A percentile compares a stretch with the other conserved stretches of the same genome.
Evolutionary conservation across 2,329 filamentous ascomycete genomes (phyloP).

Genomic region (Aspergillus transmontanensis): DNA sequence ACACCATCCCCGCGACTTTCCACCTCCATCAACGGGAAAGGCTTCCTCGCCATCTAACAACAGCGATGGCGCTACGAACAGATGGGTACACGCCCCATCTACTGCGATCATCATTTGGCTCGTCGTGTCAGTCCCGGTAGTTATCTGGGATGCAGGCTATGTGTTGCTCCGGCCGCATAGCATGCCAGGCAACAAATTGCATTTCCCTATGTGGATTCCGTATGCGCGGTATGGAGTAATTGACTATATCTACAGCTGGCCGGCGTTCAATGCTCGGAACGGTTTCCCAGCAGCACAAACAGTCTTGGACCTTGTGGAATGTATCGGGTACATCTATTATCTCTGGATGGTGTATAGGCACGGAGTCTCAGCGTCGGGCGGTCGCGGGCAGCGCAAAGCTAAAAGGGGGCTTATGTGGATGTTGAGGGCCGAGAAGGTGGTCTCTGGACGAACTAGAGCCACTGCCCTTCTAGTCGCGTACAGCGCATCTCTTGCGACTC

Average conservation of each 20-base stretch:
- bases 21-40: constrained; percentile 33
- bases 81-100: constrained; percentile 62
- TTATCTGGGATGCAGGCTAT: constrained; percentile 80
- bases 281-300: constrained; percentile 81
- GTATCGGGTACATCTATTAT: constrained; percentile 64
- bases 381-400: constrained; percentile 29
- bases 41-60: constrained; percentile 26
- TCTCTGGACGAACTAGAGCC: constrained; percentile 56
- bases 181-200: constrained; percentile 75
- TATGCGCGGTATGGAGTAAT: constrained; percentile 80
- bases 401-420: constrained; percentile 44
- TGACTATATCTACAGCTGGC: constrained; percentile 80
- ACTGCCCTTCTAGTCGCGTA: constrained; percentile 62
- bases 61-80: constrained; percentile 23
- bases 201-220: constrained; percentile 72
- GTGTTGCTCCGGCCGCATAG: constrained; percentile 77
- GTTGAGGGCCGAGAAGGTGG: constrained; percentile 52
- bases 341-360: constrained; percentile 55
- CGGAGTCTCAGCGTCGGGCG: constrained; percentile 36
- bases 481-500: constrained; percentile 62
- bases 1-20: constrained; percentile 55
- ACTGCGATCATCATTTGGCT: constrained; percentile 70
- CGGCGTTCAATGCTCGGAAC: constrained; percentile 65
- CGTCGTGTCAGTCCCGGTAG: constrained; percentile 71
- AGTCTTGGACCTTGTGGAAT: constrained; percentile 69